These are phyloP conservation scores for Fraxinus ornus DNA, from an alignment of 305 asterid genomes.

Conservation along the genomic window DNA sequence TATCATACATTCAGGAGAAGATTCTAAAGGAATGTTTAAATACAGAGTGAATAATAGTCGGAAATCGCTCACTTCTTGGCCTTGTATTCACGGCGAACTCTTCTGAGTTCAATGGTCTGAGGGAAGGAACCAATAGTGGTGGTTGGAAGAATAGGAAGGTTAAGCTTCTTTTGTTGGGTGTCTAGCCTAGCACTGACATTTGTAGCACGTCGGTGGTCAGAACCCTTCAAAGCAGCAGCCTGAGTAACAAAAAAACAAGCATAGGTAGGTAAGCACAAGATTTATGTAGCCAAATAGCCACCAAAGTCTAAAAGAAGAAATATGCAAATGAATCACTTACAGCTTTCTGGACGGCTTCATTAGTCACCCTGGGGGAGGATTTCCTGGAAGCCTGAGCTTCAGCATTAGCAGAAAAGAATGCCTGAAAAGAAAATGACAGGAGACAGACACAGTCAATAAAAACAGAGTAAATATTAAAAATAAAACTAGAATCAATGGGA, in stretches of 20 bases:
- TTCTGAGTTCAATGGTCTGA: slow-evolving; percentile 50
- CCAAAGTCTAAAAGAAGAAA: background rate
- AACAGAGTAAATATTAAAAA: background rate
- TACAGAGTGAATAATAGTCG: background rate
- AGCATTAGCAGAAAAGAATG: slow-evolving; percentile 60
- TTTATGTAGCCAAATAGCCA: background rate
- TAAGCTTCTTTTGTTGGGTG: slow-evolving; percentile 58
- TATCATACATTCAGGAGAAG: slow-evolving; percentile 15
- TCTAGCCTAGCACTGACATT: slow-evolving; percentile 60
- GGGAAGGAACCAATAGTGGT: slow-evolving; percentile 64
- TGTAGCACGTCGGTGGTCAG: slow-evolving; percentile 64
- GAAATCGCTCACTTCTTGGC: slow-evolving; percentile 49
- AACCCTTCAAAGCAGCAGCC: slow-evolving; percentile 63
- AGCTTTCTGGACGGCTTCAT: slow-evolving; percentile 63
- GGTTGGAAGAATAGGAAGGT: slow-evolving; percentile 58
- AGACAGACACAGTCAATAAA: background rate
- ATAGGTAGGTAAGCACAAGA: slow-evolving; percentile 9
- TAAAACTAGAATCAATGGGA: background rate
- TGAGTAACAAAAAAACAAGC: slow-evolving; percentile 8
- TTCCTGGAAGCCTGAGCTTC: slow-evolving; percentile 66
- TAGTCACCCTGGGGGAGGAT: slow-evolving; percentile 63
- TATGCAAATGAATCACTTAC: slow-evolving; percentile 28
- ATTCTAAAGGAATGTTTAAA: background rate
- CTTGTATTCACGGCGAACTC: slow-evolving; percentile 63
- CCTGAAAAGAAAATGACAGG: slow-evolving; percentile 29